These are phyloP conservation scores for Sphagnum fallax DNA, from an alignment of 228 moss, liverwort and hornwort species.

Conservation along the genomic window DNA sequence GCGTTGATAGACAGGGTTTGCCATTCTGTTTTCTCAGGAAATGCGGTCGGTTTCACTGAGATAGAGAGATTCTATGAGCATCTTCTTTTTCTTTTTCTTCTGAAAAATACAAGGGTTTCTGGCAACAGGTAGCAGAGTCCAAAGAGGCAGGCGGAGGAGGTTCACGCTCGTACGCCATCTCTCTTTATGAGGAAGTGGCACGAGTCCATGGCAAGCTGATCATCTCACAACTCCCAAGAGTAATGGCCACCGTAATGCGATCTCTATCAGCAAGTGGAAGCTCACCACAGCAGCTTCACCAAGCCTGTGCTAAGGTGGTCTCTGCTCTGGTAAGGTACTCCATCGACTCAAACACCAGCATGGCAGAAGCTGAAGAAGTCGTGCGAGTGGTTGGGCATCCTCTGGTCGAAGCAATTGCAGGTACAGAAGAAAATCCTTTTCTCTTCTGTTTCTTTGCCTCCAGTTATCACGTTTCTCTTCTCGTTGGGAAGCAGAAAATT, in stretches of 20 bases:
- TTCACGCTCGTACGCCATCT: constrained; percentile 63
- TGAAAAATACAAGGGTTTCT: too few relatives aligned
- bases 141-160: constrained; percentile 39
- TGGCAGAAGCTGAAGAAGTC: constrained; percentile 44
- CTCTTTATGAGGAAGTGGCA: constrained; percentile 73
- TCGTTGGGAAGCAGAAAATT: too few relatives aligned
- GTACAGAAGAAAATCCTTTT: constrained; percentile 8
- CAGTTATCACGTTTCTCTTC: too few relatives aligned
- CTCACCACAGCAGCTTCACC: constrained; percentile 62
- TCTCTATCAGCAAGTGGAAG: constrained; percentile 65
- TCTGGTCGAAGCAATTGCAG: constrained; percentile 57
- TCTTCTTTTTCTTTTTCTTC: too few relatives aligned
- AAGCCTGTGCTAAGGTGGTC: constrained; percentile 66
- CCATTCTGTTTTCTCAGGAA: too few relatives aligned
- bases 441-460: background rate
- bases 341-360: constrained; percentile 37
- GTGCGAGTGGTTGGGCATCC: constrained; percentile 54
- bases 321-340: constrained; percentile 40
- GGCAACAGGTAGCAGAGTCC: constrained; percentile 60
- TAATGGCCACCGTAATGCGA: constrained; percentile 50
- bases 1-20: too few relatives aligned
- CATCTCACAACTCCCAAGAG: constrained; percentile 57
- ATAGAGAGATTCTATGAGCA: too few relatives aligned
- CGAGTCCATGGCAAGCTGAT: constrained; percentile 77
- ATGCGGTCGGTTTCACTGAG: too few relatives aligned